Conservation (phyloP, 2,329 filamentous ascomycete species). For the Dothideomycetes sp. region DNA sequence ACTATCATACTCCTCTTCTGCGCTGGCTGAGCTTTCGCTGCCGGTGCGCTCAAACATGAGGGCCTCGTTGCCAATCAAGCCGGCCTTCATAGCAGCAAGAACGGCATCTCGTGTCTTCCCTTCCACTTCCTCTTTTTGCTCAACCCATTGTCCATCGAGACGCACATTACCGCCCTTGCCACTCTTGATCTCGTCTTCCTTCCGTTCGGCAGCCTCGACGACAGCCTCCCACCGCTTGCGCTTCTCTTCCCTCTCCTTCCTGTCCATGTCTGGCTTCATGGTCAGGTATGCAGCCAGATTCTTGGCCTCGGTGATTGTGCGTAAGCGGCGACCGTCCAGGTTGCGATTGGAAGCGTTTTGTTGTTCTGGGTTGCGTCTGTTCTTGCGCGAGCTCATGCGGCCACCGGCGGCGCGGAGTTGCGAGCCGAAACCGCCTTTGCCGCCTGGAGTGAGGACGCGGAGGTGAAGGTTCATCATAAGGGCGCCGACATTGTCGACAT, state of each 20-base stretch:
- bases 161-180: constrained; percentile 50
- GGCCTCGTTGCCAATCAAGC: constrained; percentile 44
- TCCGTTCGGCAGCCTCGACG: constrained; percentile 70
- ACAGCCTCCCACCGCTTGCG: constrained; percentile 80
- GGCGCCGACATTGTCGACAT: background rate
- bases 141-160: constrained; percentile 85
- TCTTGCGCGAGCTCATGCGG: constrained; percentile 94
- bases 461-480: constrained; percentile 62
- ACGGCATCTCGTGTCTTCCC: constrained; percentile 75
- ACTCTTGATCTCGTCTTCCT: constrained; percentile 70
- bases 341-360: constrained; percentile 80
- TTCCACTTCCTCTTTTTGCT: constrained; percentile 81
- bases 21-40: constrained; percentile 28
- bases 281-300: constrained; percentile 88
- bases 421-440: constrained; percentile 95
- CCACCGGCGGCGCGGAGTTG: constrained; percentile 93
- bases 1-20: constrained; percentile 30
- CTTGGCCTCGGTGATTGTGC: constrained; percentile 92
- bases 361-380: constrained; percentile 63
- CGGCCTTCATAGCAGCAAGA: constrained; percentile 55
- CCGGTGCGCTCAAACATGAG: constrained; percentile 17
- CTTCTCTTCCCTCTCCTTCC: constrained; percentile 79
- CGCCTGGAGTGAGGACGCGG: constrained; percentile 68
- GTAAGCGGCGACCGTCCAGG: constrained; percentile 76
- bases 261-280: constrained; percentile 95